Evolutionary conservation across 306 rosid species (phyloP).

Genomic region (Bauhinia variegata): DNA sequence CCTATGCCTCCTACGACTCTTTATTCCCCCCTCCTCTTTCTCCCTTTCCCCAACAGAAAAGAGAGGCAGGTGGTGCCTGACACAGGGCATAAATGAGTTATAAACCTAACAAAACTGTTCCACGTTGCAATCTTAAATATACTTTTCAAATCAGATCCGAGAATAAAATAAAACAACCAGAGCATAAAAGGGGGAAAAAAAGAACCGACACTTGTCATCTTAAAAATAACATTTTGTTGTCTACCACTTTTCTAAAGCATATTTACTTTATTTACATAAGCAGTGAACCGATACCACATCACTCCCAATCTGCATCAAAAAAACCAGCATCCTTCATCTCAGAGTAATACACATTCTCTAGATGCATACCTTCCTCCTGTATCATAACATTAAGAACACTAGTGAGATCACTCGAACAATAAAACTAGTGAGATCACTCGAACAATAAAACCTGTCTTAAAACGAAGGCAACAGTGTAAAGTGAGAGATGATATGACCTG

Average conservation of each 20-base stretch:
- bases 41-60: too few relatives aligned
- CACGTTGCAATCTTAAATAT: too few relatives aligned
- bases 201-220: too few relatives aligned
- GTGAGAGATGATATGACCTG: slow-evolving; percentile 50
- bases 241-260: slow-evolving; percentile 9
- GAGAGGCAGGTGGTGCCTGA: too few relatives aligned
- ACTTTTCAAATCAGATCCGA: too few relatives aligned
- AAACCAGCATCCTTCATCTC: slow-evolving; percentile 99
- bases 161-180: not conserved
- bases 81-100: too few relatives aligned
- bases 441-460: too few relatives aligned
- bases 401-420: not conserved
- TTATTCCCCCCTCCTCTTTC: too few relatives aligned
- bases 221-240: too few relatives aligned
- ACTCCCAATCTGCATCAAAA: slow-evolving; percentile 87
- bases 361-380: slow-evolving; percentile 80
- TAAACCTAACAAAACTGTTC: too few relatives aligned
- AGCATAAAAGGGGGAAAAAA: too few relatives aligned
- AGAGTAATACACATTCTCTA: slow-evolving; percentile 88
- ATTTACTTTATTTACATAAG: slow-evolving; percentile 50
- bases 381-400: slow-evolving; percentile 14
- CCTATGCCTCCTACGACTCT: too few relatives aligned
- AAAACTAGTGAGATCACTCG: slow-evolving; percentile 1
- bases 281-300: slow-evolving; percentile 30
- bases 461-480: not conserved